phyloP scores from a whole-genome alignment of 208 protist genomes.

The Trypanosoma cruzi region DNA sequence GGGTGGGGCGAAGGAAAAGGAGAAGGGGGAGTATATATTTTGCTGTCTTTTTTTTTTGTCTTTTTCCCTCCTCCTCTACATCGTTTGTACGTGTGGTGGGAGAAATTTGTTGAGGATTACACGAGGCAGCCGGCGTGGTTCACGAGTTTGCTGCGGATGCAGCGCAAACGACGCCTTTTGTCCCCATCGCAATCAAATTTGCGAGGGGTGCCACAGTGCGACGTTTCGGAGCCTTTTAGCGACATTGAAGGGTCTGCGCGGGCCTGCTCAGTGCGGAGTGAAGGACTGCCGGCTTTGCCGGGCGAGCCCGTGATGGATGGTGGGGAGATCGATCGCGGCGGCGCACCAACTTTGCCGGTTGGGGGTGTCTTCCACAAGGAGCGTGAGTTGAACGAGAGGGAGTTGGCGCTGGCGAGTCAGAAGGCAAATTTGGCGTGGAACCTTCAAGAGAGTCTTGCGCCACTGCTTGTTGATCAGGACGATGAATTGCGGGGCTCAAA shows the following conservation, averaged over 20 bases:
- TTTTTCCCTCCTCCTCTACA: too few species aligned
- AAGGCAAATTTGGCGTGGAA: constrained; percentile 58
- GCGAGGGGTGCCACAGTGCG: neutral
- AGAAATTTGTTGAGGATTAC: neutral
- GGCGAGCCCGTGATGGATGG: neutral
- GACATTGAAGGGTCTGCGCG: neutral
- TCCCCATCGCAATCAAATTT: neutral
- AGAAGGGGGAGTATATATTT: neutral
- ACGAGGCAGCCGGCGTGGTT: neutral
- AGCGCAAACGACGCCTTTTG: neutral
- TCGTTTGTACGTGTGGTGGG: neutral
- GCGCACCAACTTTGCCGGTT: constrained; percentile 6
- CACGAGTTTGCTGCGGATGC: constrained; percentile 1
- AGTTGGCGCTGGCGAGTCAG: constrained; percentile 50
- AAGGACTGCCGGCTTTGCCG: neutral
- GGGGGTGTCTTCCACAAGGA: constrained; percentile 56
- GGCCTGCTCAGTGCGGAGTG: neutral
- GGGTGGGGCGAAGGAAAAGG: too few species aligned
- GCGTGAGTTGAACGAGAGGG: constrained; percentile 42
- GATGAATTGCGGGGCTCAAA: constrained; percentile 43
- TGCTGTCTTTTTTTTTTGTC: neutral
- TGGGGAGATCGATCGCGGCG: neutral
- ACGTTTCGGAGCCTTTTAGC: neutral
- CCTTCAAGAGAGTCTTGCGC: constrained; percentile 39
- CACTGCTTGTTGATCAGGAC: constrained; percentile 25